Conservation (phyloP, 139 green algal genomes). For the Desmodesmus armatus region DNA sequence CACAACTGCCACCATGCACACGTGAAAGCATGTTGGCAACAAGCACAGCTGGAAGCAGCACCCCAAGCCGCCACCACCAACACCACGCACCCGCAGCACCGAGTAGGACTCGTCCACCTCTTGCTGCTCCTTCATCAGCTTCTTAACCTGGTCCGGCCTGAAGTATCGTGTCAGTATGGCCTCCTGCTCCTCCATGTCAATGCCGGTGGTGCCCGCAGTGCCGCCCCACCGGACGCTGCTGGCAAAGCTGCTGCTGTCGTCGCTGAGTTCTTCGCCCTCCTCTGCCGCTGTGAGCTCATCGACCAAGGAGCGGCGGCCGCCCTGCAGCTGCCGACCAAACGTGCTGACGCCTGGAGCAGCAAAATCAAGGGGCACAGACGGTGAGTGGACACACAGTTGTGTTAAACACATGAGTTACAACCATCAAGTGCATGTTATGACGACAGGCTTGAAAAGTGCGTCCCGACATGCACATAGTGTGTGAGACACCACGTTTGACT, state of each 20-base stretch:
- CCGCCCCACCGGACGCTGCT: slow-evolving; percentile 61
- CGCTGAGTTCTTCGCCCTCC: neutral
- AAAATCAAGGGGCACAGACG: too few relatives aligned
- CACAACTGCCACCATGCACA: too few relatives aligned
- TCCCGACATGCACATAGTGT: too few relatives aligned
- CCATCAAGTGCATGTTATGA: too few relatives aligned
- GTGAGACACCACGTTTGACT: too few relatives aligned
- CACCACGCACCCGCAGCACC: slow-evolving; percentile 45
- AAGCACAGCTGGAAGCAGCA: neutral
- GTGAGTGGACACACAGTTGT: too few relatives aligned
- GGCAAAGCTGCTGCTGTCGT: neutral
- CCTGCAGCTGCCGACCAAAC: neutral
- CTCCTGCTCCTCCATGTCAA: slow-evolving; percentile 69
- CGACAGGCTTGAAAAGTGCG: too few relatives aligned
- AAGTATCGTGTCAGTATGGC: slow-evolving; percentile 59
- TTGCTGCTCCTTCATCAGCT: slow-evolving; percentile 66
- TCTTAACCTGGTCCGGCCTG: slow-evolving; percentile 59
- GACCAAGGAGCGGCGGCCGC: neutral
- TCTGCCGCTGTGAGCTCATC: slow-evolving; percentile 27
- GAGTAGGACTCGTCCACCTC: slow-evolving; percentile 54
- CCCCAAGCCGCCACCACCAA: neutral
- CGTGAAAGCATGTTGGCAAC: neutral
- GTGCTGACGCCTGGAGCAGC: slow-evolving; percentile 9
- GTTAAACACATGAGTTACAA: too few relatives aligned
- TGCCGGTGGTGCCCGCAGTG: slow-evolving; percentile 43